Evolutionary conservation across 2,329 filamentous ascomycete species (phyloP), one percentile per base, ranked within the genome.

Genomic region (Botrytis squamosa): DNA sequence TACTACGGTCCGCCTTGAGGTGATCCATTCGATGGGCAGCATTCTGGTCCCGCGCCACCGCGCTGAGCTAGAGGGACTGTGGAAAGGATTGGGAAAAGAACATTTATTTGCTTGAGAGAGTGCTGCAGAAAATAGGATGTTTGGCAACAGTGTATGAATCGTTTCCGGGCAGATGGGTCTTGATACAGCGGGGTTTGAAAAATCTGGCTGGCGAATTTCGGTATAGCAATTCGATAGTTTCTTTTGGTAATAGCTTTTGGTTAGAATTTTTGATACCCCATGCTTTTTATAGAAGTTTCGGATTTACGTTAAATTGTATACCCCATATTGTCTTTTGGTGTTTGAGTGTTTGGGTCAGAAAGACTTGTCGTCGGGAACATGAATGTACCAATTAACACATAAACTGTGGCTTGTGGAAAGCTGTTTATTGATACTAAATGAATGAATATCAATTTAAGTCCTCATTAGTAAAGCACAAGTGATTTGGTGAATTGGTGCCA

Each of bases 401-500:
- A 20, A 29, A 44, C 12, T n/a, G 38, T 67, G 8, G 10, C 64
- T 52, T 67, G 22, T 52, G 8, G 14, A 5, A 29, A 29, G 10
- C 6, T 18, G 18, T 38, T 25, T 5, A 25, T 4, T n/a, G 8
- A 66, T 52, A n/a, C 16, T 3, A 52, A 38, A 38, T 52, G 4
- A 38, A 38, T 38, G 0, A n/a, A 52, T 49, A n/a, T 10, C 0
- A 20, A 6, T 38, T 20, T n/a, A 18, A 8, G 22, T 20, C 12
- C 12, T 40, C 8, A 1, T 0, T 3, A 0, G 3, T 0, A n/a
- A 42, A 4, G 0, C 9, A 16, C 2, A 9, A 9, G 22, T 42
- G 25, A 63, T 63, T 7, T 7, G 2, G 14, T 57, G n/a, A 18
- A 33, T 57, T 57, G 3, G 25, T 55, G 52, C n/a, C 0, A n/a